Evolutionary conservation across 768 basidiomycete genomes (phyloP).

Genomic region (Lentinula aciculospora): DNA sequence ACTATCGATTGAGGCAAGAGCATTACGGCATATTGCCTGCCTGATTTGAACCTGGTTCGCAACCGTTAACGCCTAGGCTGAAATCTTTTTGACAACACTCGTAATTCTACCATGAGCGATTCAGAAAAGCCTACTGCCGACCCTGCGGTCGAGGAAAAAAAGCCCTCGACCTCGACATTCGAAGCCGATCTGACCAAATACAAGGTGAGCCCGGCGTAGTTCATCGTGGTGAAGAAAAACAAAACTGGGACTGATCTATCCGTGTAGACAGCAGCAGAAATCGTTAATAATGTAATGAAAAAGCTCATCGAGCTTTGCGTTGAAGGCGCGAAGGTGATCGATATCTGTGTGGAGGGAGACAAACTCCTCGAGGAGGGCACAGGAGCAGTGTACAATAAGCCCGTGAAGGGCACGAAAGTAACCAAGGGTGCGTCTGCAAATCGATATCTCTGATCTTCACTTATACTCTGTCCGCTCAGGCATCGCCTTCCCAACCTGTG

Average conservation of each 20-base stretch:
- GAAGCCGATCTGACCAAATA: slow-evolving; percentile 84
- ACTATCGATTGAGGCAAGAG: no score
- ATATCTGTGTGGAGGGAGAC: slow-evolving; percentile 92
- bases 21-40: no score
- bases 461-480: slow-evolving; percentile 36
- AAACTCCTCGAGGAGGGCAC: slow-evolving; percentile 86
- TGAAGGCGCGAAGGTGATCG: slow-evolving; percentile 83
- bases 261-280: slow-evolving; percentile 80
- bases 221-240: slow-evolving; percentile 16
- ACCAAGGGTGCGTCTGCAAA: slow-evolving; percentile 59
- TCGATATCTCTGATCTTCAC: neutral
- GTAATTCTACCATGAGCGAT: slow-evolving; percentile 50
- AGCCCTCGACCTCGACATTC: slow-evolving; percentile 48
- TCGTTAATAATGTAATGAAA: slow-evolving; percentile 79
- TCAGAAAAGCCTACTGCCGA: slow-evolving; percentile 38
- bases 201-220: slow-evolving; percentile 44
- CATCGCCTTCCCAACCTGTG: slow-evolving; percentile 88
- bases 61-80: no score
- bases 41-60: no score
- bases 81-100: slow-evolving; percentile 7
- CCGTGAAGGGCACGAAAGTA: slow-evolving; percentile 83
- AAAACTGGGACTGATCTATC: neutral
- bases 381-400: slow-evolving; percentile 83
- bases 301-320: slow-evolving; percentile 72
- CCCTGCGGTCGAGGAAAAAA: slow-evolving; percentile 40